A percentile compares a stretch with the other conserved stretches of the same genome.
Conservation (phyloP, 441 rosid species). For the Aleurites moluccanus region DNA sequence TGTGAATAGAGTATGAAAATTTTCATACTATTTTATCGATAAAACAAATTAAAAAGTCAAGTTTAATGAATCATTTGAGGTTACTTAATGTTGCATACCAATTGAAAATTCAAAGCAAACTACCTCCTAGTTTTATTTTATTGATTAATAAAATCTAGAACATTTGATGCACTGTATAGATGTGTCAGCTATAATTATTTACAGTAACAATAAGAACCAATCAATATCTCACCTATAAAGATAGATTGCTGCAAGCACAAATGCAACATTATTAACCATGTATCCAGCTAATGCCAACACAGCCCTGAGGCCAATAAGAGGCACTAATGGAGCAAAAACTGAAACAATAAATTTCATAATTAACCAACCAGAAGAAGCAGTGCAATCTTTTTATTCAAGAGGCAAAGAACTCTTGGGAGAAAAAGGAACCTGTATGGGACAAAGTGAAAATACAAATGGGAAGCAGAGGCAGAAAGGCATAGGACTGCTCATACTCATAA, state of each 20-base stretch:
- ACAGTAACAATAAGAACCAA: neutral
- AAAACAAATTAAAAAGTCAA: neutral
- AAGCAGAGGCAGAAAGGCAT: constrained; percentile 87
- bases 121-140: neutral
- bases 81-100: neutral
- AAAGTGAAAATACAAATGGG: constrained; percentile 56
- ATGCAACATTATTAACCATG: constrained; percentile 61
- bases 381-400: neutral
- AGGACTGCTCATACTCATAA: constrained; percentile 88
- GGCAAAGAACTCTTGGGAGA: neutral
- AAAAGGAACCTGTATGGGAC: constrained; percentile 56
- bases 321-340: constrained; percentile 75
- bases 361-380: neutral
- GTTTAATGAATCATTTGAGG: neutral
- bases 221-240: constrained; percentile 51
- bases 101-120: neutral
- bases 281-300: constrained; percentile 79
- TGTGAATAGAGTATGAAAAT: neutral
- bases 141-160: neutral
- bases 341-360: constrained; percentile 22
- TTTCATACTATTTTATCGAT: neutral
- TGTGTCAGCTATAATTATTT: neutral
- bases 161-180: neutral
- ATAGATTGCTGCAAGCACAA: constrained; percentile 69
- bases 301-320: constrained; percentile 68